These are phyloP conservation scores for Bathelium albidoporum DNA, from an alignment of 495 filamentous ascomycete genomes.

Conservation along the genomic window DNA sequence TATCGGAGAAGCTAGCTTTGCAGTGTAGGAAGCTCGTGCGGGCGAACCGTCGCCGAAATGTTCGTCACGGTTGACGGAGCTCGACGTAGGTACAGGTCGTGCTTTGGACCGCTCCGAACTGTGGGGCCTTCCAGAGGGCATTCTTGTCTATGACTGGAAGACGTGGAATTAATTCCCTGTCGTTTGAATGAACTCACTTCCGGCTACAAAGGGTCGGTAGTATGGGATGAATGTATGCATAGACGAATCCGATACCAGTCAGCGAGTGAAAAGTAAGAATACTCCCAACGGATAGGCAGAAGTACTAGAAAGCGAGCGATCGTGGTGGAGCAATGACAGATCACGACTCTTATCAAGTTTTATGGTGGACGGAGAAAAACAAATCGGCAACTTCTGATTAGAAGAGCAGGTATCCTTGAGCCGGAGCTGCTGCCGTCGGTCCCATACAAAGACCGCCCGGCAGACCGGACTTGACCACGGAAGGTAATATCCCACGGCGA, in stretches of 20 bases:
- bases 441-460: neutral
- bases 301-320: neutral
- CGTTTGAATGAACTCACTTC: too few species aligned
- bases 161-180: neutral
- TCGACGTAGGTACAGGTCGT: constrained; percentile 2
- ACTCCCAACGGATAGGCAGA: neutral
- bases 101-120: constrained; percentile 1
- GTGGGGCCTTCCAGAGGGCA: neutral
- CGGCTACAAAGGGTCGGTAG: too few species aligned
- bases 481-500: neutral
- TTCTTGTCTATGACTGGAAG: neutral
- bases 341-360: neutral
- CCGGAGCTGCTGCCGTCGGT: neutral
- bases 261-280: neutral
- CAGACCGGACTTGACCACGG: neutral
- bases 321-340: neutral
- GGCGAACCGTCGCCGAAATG: constrained; percentile 5
- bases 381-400: neutral
- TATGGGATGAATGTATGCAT: neutral
- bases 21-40: constrained; percentile 21
- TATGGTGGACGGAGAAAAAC: neutral
- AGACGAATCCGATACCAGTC: neutral
- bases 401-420: neutral
- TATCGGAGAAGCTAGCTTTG: constrained; percentile 25
- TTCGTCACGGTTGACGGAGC: neutral